Base-by-base conservation (phyloP, 2,329 filamentous ascomycete species). In the Orbilia blumenaviensis region DNA sequence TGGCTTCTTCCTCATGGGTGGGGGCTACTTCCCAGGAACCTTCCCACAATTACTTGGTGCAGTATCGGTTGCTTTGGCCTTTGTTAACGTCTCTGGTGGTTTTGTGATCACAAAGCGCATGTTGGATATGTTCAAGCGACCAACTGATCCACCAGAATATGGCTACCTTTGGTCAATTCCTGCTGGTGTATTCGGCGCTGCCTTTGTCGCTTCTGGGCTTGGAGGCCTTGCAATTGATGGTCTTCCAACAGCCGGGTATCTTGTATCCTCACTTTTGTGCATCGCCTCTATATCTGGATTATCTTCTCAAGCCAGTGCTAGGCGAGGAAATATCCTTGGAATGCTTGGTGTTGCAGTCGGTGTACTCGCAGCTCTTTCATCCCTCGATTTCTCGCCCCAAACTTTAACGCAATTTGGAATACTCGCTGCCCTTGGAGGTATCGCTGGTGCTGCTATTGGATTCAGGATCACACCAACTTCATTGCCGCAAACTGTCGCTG, bases 61-160 rank as follows among this genome's bases (percentile, higher is more conserved):
- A 1, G 83, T 89, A 0, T 96, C 92, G 0, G 93, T 96, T 0
- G 85, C 95, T 3, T 84, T 97, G 18, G 93, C 93, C 0, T 96
- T 95, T 81, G 91, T 96, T 77, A 96, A 96, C 78, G 89, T 97
- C 1, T 90, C 91, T 0, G 93, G 93, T 71, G 93, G 93, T 0
- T 97, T 97, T 77, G 91, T 96, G 46, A 92, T 97, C 74, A 96
- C 93, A 2, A 96, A 96, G 84, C 88, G 93, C 78, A 97, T 97
- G 93, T 85, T 97, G 46, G 93, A 96, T 82, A 94, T 94, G 92
- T 94, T 94, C 82, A 91, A 91, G 81, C 88, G 89, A 10, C 90
- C 92, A 25, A 95, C 92, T 3, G 93, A 96, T 79, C 93, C 93
- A 32, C 89, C 91, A 0, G 93, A 97, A 82, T 96, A 94, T 78